These are phyloP conservation scores for Aureobasidium sp. DNA, from an alignment of 2,329 filamentous ascomycete species.

Conservation along the genomic window DNA sequence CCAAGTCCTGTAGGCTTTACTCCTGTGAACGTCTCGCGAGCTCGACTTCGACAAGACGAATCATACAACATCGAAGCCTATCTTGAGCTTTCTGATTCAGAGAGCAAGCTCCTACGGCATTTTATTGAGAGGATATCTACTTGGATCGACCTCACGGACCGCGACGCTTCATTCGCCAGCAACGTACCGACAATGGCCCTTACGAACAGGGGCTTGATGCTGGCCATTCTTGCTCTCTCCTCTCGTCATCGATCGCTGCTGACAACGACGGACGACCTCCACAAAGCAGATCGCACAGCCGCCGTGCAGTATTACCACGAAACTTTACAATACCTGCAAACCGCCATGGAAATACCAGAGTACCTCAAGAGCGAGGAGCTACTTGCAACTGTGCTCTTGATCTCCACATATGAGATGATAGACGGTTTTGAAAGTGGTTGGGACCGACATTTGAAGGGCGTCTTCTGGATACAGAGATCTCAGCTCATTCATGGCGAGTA, in stretches of 20 bases:
- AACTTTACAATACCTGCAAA: slow-evolving; percentile 54
- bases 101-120: slow-evolving; percentile 34
- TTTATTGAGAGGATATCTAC: slow-evolving; percentile 33
- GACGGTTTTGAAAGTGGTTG: slow-evolving; percentile 50
- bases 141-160: slow-evolving; percentile 41
- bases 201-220: slow-evolving; percentile 50
- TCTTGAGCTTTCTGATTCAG: slow-evolving; percentile 19
- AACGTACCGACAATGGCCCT: slow-evolving; percentile 37
- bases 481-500: slow-evolving; percentile 55
- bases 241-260: slow-evolving; percentile 41
- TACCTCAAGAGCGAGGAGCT: slow-evolving; percentile 54
- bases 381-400: slow-evolving; percentile 51
- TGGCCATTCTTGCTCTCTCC: slow-evolving; percentile 50
- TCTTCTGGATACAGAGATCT: slow-evolving; percentile 60
- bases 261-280: slow-evolving; percentile 9
- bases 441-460: slow-evolving; percentile 57
- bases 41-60: not conserved
- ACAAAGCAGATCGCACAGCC: slow-evolving; percentile 22
- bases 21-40: no score
- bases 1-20: no score
- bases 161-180: slow-evolving; percentile 33
- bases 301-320: slow-evolving; percentile 53
- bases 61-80: not conserved
- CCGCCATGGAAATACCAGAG: slow-evolving; percentile 50
- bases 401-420: slow-evolving; percentile 62